Evolutionary conservation across 441 rosid genomes (phyloP).

Genomic region (Corymbia citriodora): DNA sequence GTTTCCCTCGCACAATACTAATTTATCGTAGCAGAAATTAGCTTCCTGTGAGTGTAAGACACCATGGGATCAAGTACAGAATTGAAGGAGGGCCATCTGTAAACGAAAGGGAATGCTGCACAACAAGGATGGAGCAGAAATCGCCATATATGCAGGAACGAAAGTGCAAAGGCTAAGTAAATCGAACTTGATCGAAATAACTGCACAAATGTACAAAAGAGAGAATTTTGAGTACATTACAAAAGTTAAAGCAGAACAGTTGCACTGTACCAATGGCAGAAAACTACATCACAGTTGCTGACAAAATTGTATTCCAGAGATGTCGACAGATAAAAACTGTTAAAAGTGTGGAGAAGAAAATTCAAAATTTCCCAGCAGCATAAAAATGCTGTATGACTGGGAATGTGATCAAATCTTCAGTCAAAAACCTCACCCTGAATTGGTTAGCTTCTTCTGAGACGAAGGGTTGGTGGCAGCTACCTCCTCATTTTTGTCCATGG

Average conservation of each 20-base stretch:
- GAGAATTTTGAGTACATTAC: not conserved
- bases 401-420: not conserved
- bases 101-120: not conserved
- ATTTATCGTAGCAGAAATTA: not conserved
- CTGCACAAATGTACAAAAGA: not conserved
- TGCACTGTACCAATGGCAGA: not conserved
- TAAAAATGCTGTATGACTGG: conserved; percentile 1
- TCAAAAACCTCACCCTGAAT: conserved; percentile 19
- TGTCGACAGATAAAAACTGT: conserved; percentile 36
- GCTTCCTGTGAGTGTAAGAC: not conserved
- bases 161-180: not conserved
- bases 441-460: conserved; percentile 30
- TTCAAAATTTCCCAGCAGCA: conserved; percentile 25
- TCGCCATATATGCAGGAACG: not conserved
- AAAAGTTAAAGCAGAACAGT: not conserved
- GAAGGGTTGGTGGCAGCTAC: conserved; percentile 8
- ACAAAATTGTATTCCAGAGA: conserved; percentile 9
- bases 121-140: not conserved
- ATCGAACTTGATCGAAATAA: not conserved
- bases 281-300: not conserved
- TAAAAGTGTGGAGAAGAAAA: conserved; percentile 3
- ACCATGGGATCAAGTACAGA: not conserved
- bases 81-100: not conserved
- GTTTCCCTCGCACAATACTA: not conserved
- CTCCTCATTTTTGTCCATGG: conserved; percentile 71